Evolutionary conservation across 352 stramenopile species (phyloP), one percentile per base, ranked within the genome.

Genomic region (Phytophthora boehmeriae): DNA sequence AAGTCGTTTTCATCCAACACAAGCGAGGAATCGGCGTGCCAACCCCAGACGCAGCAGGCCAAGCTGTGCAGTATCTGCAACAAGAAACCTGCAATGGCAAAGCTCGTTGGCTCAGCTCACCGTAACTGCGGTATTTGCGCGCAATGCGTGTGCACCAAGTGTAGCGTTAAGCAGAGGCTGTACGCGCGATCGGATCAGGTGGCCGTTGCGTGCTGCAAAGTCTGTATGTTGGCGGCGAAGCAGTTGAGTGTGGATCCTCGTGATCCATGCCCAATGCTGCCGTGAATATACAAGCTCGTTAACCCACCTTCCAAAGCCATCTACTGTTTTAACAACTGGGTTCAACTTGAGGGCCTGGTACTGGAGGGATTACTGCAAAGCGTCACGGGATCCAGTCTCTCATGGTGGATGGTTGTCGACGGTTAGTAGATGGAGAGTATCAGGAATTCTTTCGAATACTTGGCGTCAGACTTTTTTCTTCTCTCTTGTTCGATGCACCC

Each of bases 261-360:
- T 5, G 75, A 84, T 17, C 75, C 62, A 28, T 89, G 83, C 48
- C 80, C 80, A 5, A 70, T 88, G 78, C 22, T 71, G 13, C 54
- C 47, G 36, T 73, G 51, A 65, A 36, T n/a, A n/a, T n/a, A n/a
- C n/a, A n/a, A n/a, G n/a, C n/a, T n/a, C n/a, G n/a, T n/a, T n/a
- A n/a, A n/a, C n/a, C n/a, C n/a, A n/a, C n/a, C n/a, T n/a, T n/a
- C n/a, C n/a, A n/a, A n/a, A n/a, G n/a, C n/a, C n/a, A n/a, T n/a
- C n/a, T n/a, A n/a, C n/a, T n/a, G n/a, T n/a, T n/a, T n/a, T n/a
- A n/a, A n/a, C n/a, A n/a, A n/a, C n/a, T n/a, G n/a, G n/a, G n/a
- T n/a, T n/a, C n/a, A n/a, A n/a, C n/a, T n/a, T n/a, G n/a, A n/a
- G n/a, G n/a, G n/a, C n/a, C n/a, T n/a, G n/a, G n/a, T n/a, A n/a